Conservation (phyloP, 371 early-diverging fungal genomes). For the Rhizomucor miehei region DNA sequence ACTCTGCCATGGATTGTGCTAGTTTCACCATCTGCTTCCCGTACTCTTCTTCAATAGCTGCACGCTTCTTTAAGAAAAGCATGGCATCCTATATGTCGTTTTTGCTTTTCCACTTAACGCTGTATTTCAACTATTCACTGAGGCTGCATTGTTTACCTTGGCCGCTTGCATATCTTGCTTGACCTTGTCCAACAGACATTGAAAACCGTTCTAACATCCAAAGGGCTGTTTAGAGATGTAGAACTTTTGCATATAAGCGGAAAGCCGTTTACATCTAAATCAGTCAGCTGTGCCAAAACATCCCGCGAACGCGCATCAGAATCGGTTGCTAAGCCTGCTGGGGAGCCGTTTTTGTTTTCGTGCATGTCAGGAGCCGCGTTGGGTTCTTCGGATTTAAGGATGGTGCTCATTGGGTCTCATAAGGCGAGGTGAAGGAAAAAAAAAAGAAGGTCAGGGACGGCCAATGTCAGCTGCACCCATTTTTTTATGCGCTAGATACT, state of each 20-base stretch:
- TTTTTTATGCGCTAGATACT: too few relatives aligned
- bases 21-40: constrained; percentile 52
- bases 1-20: constrained; percentile 41
- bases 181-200: constrained; percentile 31
- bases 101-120: not conserved
- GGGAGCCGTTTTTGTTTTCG: not conserved
- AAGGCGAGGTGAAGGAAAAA: too few relatives aligned
- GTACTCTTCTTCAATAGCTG: constrained; percentile 62
- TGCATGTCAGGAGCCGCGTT: too few relatives aligned
- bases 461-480: too few relatives aligned
- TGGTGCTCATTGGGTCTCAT: too few relatives aligned
- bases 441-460: too few relatives aligned
- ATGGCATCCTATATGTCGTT: constrained; percentile 41
- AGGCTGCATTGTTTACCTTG: constrained; percentile 21
- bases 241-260: not conserved
- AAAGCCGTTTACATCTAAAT: constrained; percentile 17
- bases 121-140: not conserved
- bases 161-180: constrained; percentile 31
- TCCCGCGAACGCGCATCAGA: constrained; percentile 7
- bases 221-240: not conserved
- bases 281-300: constrained; percentile 14
- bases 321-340: constrained; percentile 9
- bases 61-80: constrained; percentile 55
- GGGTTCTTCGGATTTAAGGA: too few relatives aligned
- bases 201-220: constrained; percentile 19